phyloP scores from a whole-genome alignment of 331 rosid genomes.

The Dryas integrifolia region DNA sequence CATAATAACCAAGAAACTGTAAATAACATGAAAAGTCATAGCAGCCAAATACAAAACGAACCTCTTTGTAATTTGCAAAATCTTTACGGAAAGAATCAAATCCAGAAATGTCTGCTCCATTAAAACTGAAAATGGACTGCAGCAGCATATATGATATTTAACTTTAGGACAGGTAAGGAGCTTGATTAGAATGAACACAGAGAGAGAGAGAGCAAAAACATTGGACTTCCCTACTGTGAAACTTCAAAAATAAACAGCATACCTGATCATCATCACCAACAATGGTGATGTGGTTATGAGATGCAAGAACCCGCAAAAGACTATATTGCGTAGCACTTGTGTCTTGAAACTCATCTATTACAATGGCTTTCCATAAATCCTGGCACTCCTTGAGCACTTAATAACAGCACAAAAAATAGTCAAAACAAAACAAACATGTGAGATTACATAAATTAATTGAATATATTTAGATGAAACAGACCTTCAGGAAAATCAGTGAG shows the following conservation, averaged over 20 bases:
- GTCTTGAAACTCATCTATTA: constrained; percentile 96
- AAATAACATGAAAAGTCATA: neutral
- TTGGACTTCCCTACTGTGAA: neutral
- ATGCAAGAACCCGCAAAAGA: constrained; percentile 65
- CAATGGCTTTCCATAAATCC: constrained; percentile 76
- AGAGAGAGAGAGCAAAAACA: neutral
- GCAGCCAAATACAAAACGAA: constrained; percentile 35
- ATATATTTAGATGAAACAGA: constrained; percentile 32
- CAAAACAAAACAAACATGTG: constrained; percentile 31
- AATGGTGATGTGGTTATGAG: constrained; percentile 69
- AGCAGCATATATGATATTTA: constrained; percentile 24
- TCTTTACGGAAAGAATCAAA: constrained; percentile 77
- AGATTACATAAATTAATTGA: constrained; percentile 5
- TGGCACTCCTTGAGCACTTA: constrained; percentile 73
- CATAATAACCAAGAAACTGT: constrained; percentile 9
- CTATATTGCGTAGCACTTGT: constrained; percentile 94
- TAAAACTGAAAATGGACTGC: constrained; percentile 97
- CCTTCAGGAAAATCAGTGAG: constrained; percentile 86
- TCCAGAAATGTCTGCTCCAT: constrained; percentile 92
- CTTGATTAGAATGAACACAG: constrained; percentile 4
- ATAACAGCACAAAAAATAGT: constrained; percentile 23
- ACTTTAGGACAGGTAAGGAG: constrained; percentile 24
- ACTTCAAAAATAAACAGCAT: constrained; percentile 17
- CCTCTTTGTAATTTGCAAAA: constrained; percentile 86
- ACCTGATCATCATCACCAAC: constrained; percentile 99